A percentile compares a stretch with the other conserved stretches of the same genome.
Conservation (phyloP, 371 early-diverging fungal species). For the Neoconidiobolus thromboides region DNA sequence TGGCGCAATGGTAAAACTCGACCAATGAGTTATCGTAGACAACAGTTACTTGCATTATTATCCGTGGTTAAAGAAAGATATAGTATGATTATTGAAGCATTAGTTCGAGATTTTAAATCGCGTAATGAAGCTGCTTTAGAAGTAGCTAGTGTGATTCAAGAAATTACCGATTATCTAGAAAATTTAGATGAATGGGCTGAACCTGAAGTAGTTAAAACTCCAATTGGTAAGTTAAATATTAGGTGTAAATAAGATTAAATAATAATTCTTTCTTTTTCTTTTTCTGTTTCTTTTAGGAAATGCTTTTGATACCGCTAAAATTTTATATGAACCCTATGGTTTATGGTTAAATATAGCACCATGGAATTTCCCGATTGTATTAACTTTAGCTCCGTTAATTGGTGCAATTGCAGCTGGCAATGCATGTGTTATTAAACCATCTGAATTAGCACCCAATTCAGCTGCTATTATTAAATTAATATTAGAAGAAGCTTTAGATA, state of each 20-base stretch:
- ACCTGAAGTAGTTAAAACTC: constrained; percentile 12
- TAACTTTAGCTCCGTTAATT: constrained; percentile 52
- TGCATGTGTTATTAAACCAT: constrained; percentile 71
- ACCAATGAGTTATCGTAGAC: constrained; percentile 37
- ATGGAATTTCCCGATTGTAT: constrained; percentile 77
- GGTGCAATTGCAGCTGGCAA: constrained; percentile 90
- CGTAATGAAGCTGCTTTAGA: constrained; percentile 33
- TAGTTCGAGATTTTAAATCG: constrained; percentile 50
- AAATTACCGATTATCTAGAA: constrained; percentile 33
- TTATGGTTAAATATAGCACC: constrained; percentile 48
- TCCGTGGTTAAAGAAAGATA: constrained; percentile 44
- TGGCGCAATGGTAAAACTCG: constrained; percentile 23
- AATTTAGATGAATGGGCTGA: constrained; percentile 32
- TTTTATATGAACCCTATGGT: constrained; percentile 53
- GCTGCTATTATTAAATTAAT: constrained; percentile 32
- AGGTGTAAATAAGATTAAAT: background rate
- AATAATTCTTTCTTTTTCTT: background rate
- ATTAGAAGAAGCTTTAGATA: constrained; percentile 57
- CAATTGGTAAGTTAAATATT: background rate
- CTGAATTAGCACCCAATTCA: constrained; percentile 56
- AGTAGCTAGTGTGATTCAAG: constrained; percentile 35
- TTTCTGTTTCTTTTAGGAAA: background rate
- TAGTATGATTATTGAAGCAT: constrained; percentile 31
- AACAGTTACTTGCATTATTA: constrained; percentile 47
- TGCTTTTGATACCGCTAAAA: constrained; percentile 17